Conservation (phyloP, 1,139 yeast genomes). For the Candida sp. region DNA sequence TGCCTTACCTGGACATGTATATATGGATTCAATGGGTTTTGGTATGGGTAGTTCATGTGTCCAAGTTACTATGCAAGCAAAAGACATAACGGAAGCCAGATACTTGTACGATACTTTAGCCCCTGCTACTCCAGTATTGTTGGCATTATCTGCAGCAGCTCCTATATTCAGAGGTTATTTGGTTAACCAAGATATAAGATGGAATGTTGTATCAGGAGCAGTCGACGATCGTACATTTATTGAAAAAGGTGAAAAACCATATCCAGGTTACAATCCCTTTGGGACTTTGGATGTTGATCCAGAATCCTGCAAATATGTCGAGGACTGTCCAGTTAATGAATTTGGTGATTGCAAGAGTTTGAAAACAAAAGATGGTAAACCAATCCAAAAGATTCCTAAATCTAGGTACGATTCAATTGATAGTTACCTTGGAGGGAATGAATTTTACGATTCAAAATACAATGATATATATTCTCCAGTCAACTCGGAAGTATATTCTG, state of each 20-base stretch:
- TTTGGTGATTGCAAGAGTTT: slow-evolving; percentile 27
- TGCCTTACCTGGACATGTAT: slow-evolving; percentile 76
- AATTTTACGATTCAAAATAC: slow-evolving; percentile 47
- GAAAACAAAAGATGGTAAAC: slow-evolving; percentile 29
- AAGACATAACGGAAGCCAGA: slow-evolving; percentile 69
- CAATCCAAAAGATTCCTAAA: slow-evolving; percentile 66
- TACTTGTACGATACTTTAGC: slow-evolving; percentile 83
- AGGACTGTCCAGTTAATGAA: slow-evolving; percentile 41
- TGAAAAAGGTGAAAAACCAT: slow-evolving; percentile 67
- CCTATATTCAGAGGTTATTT: slow-evolving; percentile 90
- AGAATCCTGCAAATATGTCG: slow-evolving; percentile 13
- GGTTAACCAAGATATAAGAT: slow-evolving; percentile 93
- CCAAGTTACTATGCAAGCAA: slow-evolving; percentile 92
- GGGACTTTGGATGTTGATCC: slow-evolving; percentile 40
- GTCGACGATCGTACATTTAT: slow-evolving; percentile 92
- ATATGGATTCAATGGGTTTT: slow-evolving; percentile 98
- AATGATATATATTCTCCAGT: slow-evolving; percentile 77
- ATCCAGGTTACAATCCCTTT: slow-evolving; percentile 36
- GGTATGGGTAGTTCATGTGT: slow-evolving; percentile 98
- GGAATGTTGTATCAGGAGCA: slow-evolving; percentile 93
- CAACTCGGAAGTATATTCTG: slow-evolving; percentile 43
- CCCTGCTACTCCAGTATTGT: slow-evolving; percentile 80
- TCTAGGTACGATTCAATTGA: slow-evolving; percentile 91
- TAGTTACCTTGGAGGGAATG: slow-evolving; percentile 64
- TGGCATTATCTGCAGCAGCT: slow-evolving; percentile 85